These are phyloP conservation scores for Pythium rhizo-oryzae DNA, from an alignment of 352 stramenopile species.

Conservation along the genomic window DNA sequence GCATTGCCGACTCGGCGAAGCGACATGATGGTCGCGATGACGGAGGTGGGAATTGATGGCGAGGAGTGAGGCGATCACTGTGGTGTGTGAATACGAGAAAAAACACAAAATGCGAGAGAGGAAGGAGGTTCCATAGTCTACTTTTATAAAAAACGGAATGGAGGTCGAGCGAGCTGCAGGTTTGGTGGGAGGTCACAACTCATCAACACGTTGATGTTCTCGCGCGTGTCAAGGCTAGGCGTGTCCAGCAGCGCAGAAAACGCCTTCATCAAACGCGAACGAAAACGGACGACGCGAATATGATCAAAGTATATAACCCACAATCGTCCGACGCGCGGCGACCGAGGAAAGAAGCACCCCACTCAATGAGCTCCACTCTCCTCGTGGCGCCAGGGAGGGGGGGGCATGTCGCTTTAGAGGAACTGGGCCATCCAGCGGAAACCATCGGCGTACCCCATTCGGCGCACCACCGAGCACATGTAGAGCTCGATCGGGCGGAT, in stretches of 20 bases:
- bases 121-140: constrained; percentile 17
- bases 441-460: constrained; percentile 98
- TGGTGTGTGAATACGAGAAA: neutral
- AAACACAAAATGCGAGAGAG: neutral
- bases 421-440: constrained; percentile 92
- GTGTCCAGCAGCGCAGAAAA: neutral
- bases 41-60: neutral
- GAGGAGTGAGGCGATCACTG: neutral
- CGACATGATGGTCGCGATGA: too few species aligned
- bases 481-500: constrained; percentile 99
- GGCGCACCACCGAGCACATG: constrained; percentile 99
- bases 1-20: too few species aligned
- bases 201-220: neutral
- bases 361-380: neutral
- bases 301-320: constrained; percentile 15
- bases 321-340: neutral
- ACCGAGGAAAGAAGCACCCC: constrained; percentile 1
- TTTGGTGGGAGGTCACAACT: neutral
- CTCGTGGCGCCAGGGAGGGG: neutral
- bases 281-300: constrained; percentile 23
- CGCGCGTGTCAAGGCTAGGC: neutral
- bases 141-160: constrained; percentile 20
- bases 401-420: constrained; percentile 56
- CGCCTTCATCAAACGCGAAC: constrained; percentile 8
- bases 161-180: neutral